Evolutionary conservation across 345 rosid species (phyloP), one percentile per base, ranked within the genome.

Genomic region (Salix brachista): DNA sequence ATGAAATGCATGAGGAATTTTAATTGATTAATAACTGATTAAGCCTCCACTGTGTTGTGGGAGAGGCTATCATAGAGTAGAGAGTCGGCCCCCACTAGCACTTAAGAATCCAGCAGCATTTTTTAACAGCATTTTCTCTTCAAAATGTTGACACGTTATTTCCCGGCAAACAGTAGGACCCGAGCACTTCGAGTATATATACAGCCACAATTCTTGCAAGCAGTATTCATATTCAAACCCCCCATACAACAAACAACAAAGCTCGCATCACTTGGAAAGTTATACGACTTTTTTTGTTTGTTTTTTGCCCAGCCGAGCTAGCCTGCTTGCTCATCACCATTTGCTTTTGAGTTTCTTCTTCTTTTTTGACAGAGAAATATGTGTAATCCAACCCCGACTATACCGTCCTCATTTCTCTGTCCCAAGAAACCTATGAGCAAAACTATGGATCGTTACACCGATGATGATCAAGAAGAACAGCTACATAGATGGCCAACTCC

Each of bases 401-500:
- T 88, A 70, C 84, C 93, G 19, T 78, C 89, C 12, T 80, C 94
- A 66, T 80, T 90, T 62, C 80, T 79, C 72, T 77, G 86, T 77
- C 74, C 89, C 78, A 77, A 75, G 26, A 84, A 78, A 78, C 70
- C 87, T 79, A 34, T 34, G 41, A 81, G 80, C 81, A 88, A 77
- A 81, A 77, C 71, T 70, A 58, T 73, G 84, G 88, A 81, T 77
- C 66, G 76, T 25, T 84, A 41, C 73, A 17, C 75, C 28, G 78
- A 81, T 78, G 82, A 82, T 67, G 84, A 75, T 36, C 52, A 46
- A 3, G 80, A 85, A 36, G 85, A 82, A 28, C 37, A 64, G 65
- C 79, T 91, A 44, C 82, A 74, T 28, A 87, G 91, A 86, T 90
- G 93, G 97, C 99, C 98, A 74, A 90, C 94, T 75, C 89, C 88